Base-by-base conservation (phyloP, 2,329 filamentous ascomycete genomes). In the Proliferodiscus dingleyae region DNA sequence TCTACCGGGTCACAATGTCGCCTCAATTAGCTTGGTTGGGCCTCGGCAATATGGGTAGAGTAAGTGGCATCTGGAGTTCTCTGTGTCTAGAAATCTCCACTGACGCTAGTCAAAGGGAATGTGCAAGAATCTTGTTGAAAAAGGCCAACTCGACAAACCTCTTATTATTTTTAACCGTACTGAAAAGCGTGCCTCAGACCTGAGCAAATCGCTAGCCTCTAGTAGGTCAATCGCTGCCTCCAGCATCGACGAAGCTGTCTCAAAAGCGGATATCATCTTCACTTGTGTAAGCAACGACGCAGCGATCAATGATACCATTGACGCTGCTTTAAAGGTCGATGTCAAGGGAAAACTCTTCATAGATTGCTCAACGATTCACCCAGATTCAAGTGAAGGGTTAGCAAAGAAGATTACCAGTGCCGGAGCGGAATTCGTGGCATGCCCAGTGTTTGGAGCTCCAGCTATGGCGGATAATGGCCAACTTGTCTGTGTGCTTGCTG, bases 281-380 rank as follows among this genome's bases (percentile, higher is more conserved):
- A 80, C 80, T 50, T 94, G 87, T 61, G 73, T 95, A 3, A 80
- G 84, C 54, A 85, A 93, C 61, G 89, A 95, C 63, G 71, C 76
- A 2, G 85, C 86, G 4, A 80, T 94, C 34, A 75, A 80, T 46
- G 68, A 75, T 4, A 78, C 80, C 16, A 74, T 88, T 49, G 65
- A 73, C 33, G 63, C 72, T 3, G 76, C 84, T 23, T 68, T 88
- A 3, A 58, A 75, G 38, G 61, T 68, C 15, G 69, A 80, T 46
- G 68, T 87, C 15, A 72, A 72, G 22, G 81, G 80, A 50, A 95
- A 95, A 69, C 71, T 93, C 13, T 83, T 95, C 55, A 77, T 95
- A 24, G 89, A 95, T 62, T 90, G 85, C 73, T 93, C 87, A 3
- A 95, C 89, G 21, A 79, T 95, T 28, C 86, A 93, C 64, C 89